Conservation (phyloP, 768 basidiomycete species). For the Pulveroboletus sp. region DNA sequence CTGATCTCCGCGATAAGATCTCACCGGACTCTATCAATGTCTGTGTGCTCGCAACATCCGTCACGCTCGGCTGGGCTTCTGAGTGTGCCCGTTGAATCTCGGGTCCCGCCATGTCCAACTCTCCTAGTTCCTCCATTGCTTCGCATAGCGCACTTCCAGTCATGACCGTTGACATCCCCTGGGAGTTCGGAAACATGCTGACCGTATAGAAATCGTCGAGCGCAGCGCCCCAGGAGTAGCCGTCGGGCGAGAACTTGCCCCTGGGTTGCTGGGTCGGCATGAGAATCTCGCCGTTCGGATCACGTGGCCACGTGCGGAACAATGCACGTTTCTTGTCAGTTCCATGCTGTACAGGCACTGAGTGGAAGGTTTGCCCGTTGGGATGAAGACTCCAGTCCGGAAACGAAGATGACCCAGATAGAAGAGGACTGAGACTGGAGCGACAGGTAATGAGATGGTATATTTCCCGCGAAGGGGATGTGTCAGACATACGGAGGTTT, state of each 20-base stretch:
- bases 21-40: conserved; percentile 15
- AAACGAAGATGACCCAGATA: neutral
- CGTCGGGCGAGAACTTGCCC: conserved; percentile 22
- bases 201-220: conserved; percentile 26
- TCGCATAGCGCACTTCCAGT: conserved; percentile 21
- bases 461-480: too few species aligned
- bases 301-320: conserved; percentile 26
- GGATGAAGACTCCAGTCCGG: conserved; percentile 9
- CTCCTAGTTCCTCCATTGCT: conserved; percentile 10
- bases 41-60: conserved; percentile 14
- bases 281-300: conserved; percentile 14
- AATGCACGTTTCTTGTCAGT: conserved; percentile 12
- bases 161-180: neutral
- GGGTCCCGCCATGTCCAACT: conserved; percentile 10
- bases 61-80: conserved; percentile 22
- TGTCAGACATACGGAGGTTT: too few species aligned
- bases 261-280: neutral
- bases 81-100: conserved; percentile 22
- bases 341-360: neutral
- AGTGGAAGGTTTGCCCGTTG: conserved; percentile 1
- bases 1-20: neutral
- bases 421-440: neutral
- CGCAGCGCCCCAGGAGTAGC: conserved; percentile 26
- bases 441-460: neutral
- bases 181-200: neutral